phyloP scores from a whole-genome alignment of 2,329 filamentous ascomycete species.

The Alternaria dauci region DNA sequence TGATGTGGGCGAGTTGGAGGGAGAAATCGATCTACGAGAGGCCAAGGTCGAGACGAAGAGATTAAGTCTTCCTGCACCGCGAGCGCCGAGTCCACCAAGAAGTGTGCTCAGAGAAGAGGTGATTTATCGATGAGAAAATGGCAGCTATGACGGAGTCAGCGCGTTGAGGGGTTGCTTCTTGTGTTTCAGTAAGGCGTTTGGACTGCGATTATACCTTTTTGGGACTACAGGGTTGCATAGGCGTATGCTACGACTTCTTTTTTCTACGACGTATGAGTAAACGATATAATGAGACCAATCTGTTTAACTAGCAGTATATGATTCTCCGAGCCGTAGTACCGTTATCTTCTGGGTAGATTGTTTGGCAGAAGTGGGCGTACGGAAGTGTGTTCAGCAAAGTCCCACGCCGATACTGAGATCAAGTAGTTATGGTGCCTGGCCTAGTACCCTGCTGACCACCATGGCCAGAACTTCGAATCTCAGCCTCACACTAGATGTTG shows the following conservation, averaged over 20 bases:
- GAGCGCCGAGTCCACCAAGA: slow-evolving; percentile 21
- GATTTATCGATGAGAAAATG: slow-evolving; percentile 23
- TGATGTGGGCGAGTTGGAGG: slow-evolving; percentile 42
- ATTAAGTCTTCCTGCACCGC: slow-evolving; percentile 32
- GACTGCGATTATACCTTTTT: background rate
- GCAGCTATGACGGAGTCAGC: no score
- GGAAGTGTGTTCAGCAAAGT: background rate
- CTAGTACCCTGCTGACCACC: background rate
- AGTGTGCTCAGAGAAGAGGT: slow-evolving; percentile 25
- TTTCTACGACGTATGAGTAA: background rate
- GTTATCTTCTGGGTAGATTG: background rate
- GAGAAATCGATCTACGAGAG: slow-evolving; percentile 45
- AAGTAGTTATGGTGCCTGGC: background rate
- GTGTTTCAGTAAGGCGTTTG: background rate
- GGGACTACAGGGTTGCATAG: background rate
- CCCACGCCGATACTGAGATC: background rate
- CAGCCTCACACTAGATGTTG: background rate
- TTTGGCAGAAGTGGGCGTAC: background rate
- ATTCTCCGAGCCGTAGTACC: background rate
- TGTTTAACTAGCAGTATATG: background rate
- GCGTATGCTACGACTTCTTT: background rate
- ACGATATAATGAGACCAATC: slow-evolving; percentile 2
- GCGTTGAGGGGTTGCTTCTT: background rate
- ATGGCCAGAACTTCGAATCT: background rate
- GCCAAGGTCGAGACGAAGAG: slow-evolving; percentile 28